Evolutionary conservation across 768 basidiomycete genomes (phyloP).

Genomic region (Amanita rubescens): DNA sequence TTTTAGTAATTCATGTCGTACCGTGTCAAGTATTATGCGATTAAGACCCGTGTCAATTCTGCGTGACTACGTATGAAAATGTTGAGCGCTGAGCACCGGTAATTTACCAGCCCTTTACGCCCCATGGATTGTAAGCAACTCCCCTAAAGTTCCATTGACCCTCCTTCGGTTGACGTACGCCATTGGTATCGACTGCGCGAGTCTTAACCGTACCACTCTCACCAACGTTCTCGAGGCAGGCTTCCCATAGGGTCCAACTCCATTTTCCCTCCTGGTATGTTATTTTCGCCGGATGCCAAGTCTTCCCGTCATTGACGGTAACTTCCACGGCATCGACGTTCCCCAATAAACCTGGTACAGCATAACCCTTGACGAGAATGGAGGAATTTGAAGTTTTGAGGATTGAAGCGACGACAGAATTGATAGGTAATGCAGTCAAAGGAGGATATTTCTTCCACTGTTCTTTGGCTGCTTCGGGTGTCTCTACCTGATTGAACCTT

Average conservation of each 20-base stretch:
- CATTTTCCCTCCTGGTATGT: conserved; percentile 57
- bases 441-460: conserved; percentile 51
- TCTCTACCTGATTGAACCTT: conserved; percentile 29
- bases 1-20: not conserved
- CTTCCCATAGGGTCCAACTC: conserved; percentile 75
- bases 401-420: conserved; percentile 50
- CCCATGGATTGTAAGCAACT: conserved; percentile 51
- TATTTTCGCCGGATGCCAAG: conserved; percentile 45
- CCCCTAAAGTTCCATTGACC: conserved; percentile 63
- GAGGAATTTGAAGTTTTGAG: conserved; percentile 23
- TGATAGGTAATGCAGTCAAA: conserved; percentile 53
- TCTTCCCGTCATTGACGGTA: conserved; percentile 41
- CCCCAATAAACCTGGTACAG: conserved; percentile 37
- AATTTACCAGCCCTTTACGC: conserved; percentile 28
- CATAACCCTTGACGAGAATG: conserved; percentile 49
- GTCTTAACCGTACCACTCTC: conserved; percentile 33
- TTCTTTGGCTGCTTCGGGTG: conserved; percentile 34
- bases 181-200: conserved; percentile 45
- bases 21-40: too few relatives aligned
- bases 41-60: too few relatives aligned
- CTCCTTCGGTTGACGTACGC: conserved; percentile 40
- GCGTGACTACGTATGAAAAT: too few relatives aligned
- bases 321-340: conserved; percentile 45
- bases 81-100: not conserved
- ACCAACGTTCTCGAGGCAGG: conserved; percentile 28